Conservation (phyloP, 768 basidiomycete species). For the Phylloporus sp. region DNA sequence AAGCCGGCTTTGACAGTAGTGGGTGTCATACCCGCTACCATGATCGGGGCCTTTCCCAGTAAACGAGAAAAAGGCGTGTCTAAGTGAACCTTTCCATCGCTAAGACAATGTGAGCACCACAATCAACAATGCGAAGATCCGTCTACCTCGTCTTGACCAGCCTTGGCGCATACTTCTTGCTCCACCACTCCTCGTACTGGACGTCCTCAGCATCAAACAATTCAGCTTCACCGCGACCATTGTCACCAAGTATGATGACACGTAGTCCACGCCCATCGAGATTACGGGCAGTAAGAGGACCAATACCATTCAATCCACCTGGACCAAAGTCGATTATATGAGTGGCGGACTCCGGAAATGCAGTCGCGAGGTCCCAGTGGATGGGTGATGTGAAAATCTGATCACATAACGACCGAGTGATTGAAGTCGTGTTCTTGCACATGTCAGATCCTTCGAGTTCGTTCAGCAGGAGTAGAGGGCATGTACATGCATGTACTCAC, state of each 20-base stretch:
- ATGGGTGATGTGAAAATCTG: conserved; percentile 91
- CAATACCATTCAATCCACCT: conserved; percentile 90
- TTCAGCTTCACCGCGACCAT: conserved; percentile 83
- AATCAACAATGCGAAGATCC: background rate
- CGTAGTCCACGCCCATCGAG: conserved; percentile 92
- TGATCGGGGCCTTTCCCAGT: conserved; percentile 93
- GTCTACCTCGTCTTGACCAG: conserved; percentile 83
- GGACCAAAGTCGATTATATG: conserved; percentile 97
- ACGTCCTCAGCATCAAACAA: conserved; percentile 64
- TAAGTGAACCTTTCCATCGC: conserved; percentile 87
- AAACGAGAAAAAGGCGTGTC: conserved; percentile 97
- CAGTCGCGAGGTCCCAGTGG: conserved; percentile 87
- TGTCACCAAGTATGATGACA: conserved; percentile 86
- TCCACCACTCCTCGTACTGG: conserved; percentile 85
- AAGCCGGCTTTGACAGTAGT: conserved; percentile 94
- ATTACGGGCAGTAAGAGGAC: conserved; percentile 83
- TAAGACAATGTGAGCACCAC: conserved; percentile 27
- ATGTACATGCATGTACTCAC: conserved; percentile 40
- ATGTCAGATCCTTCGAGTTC: conserved; percentile 70
- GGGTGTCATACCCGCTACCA: conserved; percentile 99
- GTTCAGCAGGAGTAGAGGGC: conserved; percentile 19
- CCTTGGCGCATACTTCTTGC: conserved; percentile 77
- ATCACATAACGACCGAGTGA: conserved; percentile 85
- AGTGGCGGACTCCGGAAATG: conserved; percentile 86
- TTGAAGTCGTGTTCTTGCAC: conserved; percentile 57